A percentile compares a stretch with the other conserved stretches of the same genome.
These are phyloP conservation scores for Linum usitatissimum DNA, from an alignment of 345 rosid species.

Conservation along the genomic window DNA sequence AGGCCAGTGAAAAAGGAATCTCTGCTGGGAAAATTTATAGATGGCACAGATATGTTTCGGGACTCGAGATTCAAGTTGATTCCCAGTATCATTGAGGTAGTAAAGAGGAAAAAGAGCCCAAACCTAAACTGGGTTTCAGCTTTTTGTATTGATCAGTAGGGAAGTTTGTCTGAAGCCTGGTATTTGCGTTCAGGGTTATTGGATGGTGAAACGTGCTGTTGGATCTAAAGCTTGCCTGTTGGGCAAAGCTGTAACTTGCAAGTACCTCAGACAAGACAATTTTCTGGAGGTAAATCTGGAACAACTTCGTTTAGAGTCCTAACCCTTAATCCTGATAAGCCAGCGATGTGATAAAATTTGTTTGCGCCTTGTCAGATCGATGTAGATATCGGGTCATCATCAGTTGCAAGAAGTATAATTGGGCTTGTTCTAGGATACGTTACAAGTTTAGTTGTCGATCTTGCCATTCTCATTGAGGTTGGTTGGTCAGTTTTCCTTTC, in stretches of 20 bases:
- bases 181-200: constrained; percentile 57
- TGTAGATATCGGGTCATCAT: constrained; percentile 97
- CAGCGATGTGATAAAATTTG: neutral
- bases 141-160: neutral
- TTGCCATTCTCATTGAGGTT: constrained; percentile 90
- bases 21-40: constrained; percentile 66
- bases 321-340: neutral
- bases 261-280: constrained; percentile 79
- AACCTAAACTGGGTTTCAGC: neutral
- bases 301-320: neutral
- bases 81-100: constrained; percentile 77
- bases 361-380: constrained; percentile 45
- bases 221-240: constrained; percentile 94
- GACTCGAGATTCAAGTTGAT: constrained; percentile 87
- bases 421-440: constrained; percentile 84
- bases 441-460: constrained; percentile 93
- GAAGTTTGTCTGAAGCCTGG: constrained; percentile 5
- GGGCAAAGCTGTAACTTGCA: constrained; percentile 98
- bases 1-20: constrained; percentile 70
- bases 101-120: neutral
- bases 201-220: constrained; percentile 99
- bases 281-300: constrained; percentile 59
- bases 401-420: constrained; percentile 88
- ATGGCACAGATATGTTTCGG: constrained; percentile 73
- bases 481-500: constrained; percentile 9